A percentile compares a stretch with the other conserved stretches of the same genome.
Conservation (phyloP, 306 rosid species). For the Pyrus betulifolia region DNA sequence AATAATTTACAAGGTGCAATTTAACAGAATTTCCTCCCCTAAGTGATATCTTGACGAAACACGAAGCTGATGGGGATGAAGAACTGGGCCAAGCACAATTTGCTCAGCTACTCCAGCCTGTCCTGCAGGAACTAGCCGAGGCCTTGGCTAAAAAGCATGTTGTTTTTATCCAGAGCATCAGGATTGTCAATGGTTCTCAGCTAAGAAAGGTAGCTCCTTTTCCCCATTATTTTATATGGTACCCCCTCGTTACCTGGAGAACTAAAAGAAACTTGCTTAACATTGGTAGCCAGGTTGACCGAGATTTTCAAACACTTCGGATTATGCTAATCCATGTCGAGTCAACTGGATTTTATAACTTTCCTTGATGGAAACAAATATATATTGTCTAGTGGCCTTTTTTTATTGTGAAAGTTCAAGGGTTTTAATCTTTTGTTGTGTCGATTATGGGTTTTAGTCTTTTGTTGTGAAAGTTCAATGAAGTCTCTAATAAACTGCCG, state of each 20-base stretch:
- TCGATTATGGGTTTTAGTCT: background rate
- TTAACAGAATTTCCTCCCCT: conserved; percentile 69
- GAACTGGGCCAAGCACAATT: conserved; percentile 94
- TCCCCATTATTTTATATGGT: background rate
- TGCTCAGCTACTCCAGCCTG: conserved; percentile 79
- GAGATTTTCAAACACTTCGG: background rate
- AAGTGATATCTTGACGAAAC: conserved; percentile 59
- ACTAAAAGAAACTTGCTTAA: background rate
- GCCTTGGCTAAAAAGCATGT: conserved; percentile 53
- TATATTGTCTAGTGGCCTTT: background rate
- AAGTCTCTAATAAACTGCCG: background rate
- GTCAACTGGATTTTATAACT: no score
- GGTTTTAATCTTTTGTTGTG: background rate
- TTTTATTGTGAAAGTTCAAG: background rate
- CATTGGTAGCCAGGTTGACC: background rate
- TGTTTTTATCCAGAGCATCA: conserved; percentile 48
- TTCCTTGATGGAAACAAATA: background rate
- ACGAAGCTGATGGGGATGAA: conserved; percentile 59
- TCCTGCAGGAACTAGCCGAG: conserved; percentile 75
- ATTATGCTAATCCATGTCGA: background rate
- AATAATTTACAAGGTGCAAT: conserved; percentile 18
- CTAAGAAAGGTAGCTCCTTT: conserved; percentile 54
- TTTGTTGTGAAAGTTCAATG: background rate
- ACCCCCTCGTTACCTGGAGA: background rate
- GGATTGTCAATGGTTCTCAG: conserved; percentile 59